These are phyloP conservation scores for Synchytrium microbalum DNA, from an alignment of 371 early-diverging fungal species.

Conservation along the genomic window DNA sequence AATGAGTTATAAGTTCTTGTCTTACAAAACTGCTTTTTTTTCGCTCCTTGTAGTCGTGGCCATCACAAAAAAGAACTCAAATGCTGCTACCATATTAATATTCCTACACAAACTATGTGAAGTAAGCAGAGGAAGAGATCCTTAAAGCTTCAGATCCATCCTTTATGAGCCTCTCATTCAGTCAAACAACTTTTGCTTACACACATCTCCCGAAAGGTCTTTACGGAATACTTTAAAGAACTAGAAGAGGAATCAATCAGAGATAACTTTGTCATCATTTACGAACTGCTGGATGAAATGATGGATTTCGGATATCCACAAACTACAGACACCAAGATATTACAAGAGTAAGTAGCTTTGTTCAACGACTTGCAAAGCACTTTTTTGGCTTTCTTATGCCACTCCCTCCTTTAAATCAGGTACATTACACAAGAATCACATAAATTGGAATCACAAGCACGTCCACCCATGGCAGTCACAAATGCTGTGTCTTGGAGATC, in stretches of 20 bases:
- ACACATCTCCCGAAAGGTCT: too few species aligned
- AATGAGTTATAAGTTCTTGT: too few species aligned
- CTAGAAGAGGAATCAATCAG: conserved; percentile 96
- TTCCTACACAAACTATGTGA: conserved; percentile 89
- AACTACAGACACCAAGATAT: conserved; percentile 93
- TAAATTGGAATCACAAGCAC: conserved; percentile 70
- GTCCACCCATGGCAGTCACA: conserved; percentile 96
- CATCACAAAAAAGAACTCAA: conserved; percentile 92
- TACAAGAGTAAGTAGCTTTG: conserved; percentile 65
- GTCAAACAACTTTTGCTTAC: too few species aligned
- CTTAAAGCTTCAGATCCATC: conserved; percentile 56
- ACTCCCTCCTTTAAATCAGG: conserved; percentile 23
- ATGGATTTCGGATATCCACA: conserved; percentile 99
- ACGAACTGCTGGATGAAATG: conserved; percentile 98
- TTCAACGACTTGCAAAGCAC: neutral
- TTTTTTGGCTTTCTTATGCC: conserved; percentile 7
- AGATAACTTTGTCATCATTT: conserved; percentile 92
- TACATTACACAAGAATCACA: conserved; percentile 97
- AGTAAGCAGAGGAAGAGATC: conserved; percentile 50
- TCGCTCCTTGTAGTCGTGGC: conserved; percentile 74
- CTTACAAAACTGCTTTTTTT: too few species aligned
- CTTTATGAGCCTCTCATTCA: too few species aligned
- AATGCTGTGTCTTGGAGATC: conserved; percentile 97
- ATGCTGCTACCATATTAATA: conserved; percentile 88
- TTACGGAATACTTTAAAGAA: conserved; percentile 95